Evolutionary conservation across 768 basidiomycete species (phyloP).

Genomic region (Pulveroboletus sp.): DNA sequence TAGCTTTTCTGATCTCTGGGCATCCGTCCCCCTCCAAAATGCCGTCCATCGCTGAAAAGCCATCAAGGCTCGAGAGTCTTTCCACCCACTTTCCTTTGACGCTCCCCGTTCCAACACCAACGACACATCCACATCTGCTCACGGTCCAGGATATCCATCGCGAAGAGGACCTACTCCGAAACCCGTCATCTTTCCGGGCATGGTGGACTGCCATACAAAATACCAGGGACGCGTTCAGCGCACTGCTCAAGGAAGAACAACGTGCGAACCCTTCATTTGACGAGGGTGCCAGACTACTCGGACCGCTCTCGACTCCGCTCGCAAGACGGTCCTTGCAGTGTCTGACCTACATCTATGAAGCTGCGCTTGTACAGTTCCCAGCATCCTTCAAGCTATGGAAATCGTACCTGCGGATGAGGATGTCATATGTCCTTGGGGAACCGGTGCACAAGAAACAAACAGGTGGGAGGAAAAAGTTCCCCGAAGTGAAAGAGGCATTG

Average conservation of each 20-base stretch:
- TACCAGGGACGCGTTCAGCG: slow-evolving; percentile 59
- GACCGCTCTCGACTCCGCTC: slow-evolving; percentile 69
- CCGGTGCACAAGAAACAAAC: slow-evolving; percentile 66
- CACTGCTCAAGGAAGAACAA: slow-evolving; percentile 53
- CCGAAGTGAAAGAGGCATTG: slow-evolving; percentile 84
- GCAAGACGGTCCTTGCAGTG: slow-evolving; percentile 77
- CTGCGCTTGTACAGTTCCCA: slow-evolving; percentile 83
- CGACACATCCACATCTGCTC: slow-evolving; percentile 72
- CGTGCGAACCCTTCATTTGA: slow-evolving; percentile 42
- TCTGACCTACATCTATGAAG: slow-evolving; percentile 89
- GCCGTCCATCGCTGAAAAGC: slow-evolving; percentile 52
- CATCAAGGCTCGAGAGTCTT: slow-evolving; percentile 47
- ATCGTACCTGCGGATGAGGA: slow-evolving; percentile 78
- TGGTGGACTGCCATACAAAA: slow-evolving; percentile 88
- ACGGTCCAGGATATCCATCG: slow-evolving; percentile 71
- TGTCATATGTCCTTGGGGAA: slow-evolving; percentile 82
- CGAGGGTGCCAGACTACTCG: slow-evolving; percentile 58
- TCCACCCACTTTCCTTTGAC: slow-evolving; percentile 75
- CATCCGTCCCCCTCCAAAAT: slow-evolving; percentile 31
- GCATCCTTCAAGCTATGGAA: slow-evolving; percentile 95
- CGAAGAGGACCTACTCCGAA: slow-evolving; percentile 91
- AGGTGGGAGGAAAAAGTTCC: slow-evolving; percentile 87
- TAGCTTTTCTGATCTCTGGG: too few relatives aligned
- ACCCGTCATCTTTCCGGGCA: slow-evolving; percentile 84
- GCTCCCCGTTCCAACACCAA: slow-evolving; percentile 75